Conservation (phyloP, 2,329 filamentous ascomycete species). For the Diaporthe helianthi region DNA sequence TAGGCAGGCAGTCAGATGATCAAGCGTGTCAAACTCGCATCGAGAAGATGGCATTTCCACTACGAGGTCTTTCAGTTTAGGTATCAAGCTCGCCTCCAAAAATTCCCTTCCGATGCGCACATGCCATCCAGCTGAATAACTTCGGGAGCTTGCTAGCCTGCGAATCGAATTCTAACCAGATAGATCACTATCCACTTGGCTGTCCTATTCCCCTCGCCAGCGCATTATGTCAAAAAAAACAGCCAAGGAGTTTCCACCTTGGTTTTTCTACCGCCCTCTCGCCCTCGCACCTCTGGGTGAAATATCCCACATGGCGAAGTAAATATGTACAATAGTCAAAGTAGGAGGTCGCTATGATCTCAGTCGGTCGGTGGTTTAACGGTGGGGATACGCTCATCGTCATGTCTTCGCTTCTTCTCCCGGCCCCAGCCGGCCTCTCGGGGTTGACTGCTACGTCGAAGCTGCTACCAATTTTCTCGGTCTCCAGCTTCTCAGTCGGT, state of each 20-base stretch:
- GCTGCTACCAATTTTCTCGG: neutral
- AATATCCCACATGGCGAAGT: constrained; percentile 31
- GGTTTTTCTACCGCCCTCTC: neutral
- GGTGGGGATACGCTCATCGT: neutral
- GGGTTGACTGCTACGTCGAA: neutral
- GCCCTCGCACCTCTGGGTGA: constrained; percentile 5
- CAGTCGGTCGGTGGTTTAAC: constrained; percentile 10
- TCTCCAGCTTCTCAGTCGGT: constrained; percentile 43
- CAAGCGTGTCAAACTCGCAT: neutral
- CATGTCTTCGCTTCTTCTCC: neutral
- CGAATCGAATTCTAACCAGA: constrained; percentile 23
- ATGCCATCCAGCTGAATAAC: constrained; percentile 10
- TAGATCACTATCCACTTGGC: constrained; percentile 18
- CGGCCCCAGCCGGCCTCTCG: neutral
- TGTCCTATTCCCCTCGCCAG: neutral
- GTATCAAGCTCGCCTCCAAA: constrained; percentile 23
- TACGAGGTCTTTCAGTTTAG: constrained; percentile 13
- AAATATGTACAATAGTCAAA: constrained; percentile 32
- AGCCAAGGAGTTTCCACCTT: constrained; percentile 7
- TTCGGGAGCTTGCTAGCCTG: constrained; percentile 16
- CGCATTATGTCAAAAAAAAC: constrained; percentile 18
- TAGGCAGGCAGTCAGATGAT: neutral
- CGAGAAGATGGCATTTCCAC: constrained; percentile 24
- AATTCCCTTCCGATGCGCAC: constrained; percentile 13
- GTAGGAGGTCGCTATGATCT: constrained; percentile 15